These are phyloP conservation scores for Cladosporium velox DNA, from an alignment of 2,329 filamentous ascomycete genomes.

Conservation along the genomic window DNA sequence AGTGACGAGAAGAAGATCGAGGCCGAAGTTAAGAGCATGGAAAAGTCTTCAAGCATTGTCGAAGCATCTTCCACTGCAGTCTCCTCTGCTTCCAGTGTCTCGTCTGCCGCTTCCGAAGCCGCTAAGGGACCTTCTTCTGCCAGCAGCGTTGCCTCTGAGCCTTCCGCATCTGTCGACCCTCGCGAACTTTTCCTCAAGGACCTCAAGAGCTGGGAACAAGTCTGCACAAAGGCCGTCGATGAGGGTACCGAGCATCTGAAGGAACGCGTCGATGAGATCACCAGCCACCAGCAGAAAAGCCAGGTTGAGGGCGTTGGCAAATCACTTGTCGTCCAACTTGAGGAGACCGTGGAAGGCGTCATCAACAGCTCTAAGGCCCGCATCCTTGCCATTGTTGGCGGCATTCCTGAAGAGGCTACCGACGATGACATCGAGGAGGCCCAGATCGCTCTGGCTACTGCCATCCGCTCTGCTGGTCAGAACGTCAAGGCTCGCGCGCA, in stretches of 20 bases:
- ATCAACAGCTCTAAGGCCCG: slow-evolving; percentile 65
- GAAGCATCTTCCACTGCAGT: slow-evolving; percentile 30
- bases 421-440: slow-evolving; percentile 55
- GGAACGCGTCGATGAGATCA: slow-evolving; percentile 68
- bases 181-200: slow-evolving; percentile 71
- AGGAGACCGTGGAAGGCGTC: slow-evolving; percentile 66
- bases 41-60: slow-evolving; percentile 40
- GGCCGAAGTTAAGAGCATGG: slow-evolving; percentile 58
- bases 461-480: slow-evolving; percentile 68
- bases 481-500: slow-evolving; percentile 77
- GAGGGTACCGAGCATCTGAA: slow-evolving; percentile 74
- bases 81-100: slow-evolving; percentile 31
- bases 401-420: slow-evolving; percentile 60
- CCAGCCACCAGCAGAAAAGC: slow-evolving; percentile 66
- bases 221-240: slow-evolving; percentile 81
- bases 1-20: slow-evolving; percentile 65
- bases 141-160: slow-evolving; percentile 47
- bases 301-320: slow-evolving; percentile 68
- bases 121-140: slow-evolving; percentile 31
- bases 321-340: slow-evolving; percentile 67
- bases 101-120: slow-evolving; percentile 32
- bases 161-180: slow-evolving; percentile 45
- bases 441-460: slow-evolving; percentile 54
- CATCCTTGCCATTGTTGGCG: slow-evolving; percentile 59
- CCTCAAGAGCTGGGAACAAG: slow-evolving; percentile 80